phyloP scores from a whole-genome alignment of 805 yeast genomes.

The Yarrowia bubula region DNA sequence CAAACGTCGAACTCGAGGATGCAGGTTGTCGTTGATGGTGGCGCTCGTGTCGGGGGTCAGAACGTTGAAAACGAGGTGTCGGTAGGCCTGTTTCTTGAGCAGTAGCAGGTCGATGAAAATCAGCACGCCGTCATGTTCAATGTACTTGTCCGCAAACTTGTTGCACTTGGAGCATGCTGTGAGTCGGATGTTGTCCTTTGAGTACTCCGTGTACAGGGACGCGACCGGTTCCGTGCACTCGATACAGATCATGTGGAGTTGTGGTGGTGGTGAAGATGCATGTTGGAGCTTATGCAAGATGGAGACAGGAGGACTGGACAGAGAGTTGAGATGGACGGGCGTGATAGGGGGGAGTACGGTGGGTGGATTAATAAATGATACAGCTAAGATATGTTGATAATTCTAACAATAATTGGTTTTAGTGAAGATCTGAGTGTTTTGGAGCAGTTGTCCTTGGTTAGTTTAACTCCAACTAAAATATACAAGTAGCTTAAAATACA shows the following conservation, averaged over 20 bases:
- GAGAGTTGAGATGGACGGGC: too few species aligned
- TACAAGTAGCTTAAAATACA: too few species aligned
- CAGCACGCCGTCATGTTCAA: conserved; percentile 83
- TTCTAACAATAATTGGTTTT: too few species aligned
- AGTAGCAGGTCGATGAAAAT: conserved; percentile 79
- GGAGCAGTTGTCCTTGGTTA: too few species aligned
- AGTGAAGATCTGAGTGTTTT: too few species aligned
- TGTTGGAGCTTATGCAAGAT: background rate
- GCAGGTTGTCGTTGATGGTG: conserved; percentile 1
- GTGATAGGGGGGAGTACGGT: background rate
- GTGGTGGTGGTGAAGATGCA: background rate
- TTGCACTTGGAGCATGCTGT: conserved; percentile 74
- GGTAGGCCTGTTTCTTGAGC: conserved; percentile 72
- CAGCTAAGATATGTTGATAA: too few species aligned
- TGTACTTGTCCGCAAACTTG: conserved; percentile 80
- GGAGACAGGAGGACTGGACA: too few species aligned
- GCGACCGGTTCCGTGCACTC: conserved; percentile 73
- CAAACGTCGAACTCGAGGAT: conserved; percentile 42
- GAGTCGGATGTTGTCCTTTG: conserved; percentile 73
- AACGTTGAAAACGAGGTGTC: conserved; percentile 80
- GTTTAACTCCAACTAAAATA: too few species aligned
- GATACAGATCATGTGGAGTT: conserved; percentile 75
- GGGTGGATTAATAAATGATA: background rate
- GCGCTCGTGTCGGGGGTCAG: conserved; percentile 35
- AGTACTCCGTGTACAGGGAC: conserved; percentile 66